These are phyloP conservation scores for Trametes polyzona DNA, from an alignment of 1,284 basidiomycete genomes.

Conservation along the genomic window DNA sequence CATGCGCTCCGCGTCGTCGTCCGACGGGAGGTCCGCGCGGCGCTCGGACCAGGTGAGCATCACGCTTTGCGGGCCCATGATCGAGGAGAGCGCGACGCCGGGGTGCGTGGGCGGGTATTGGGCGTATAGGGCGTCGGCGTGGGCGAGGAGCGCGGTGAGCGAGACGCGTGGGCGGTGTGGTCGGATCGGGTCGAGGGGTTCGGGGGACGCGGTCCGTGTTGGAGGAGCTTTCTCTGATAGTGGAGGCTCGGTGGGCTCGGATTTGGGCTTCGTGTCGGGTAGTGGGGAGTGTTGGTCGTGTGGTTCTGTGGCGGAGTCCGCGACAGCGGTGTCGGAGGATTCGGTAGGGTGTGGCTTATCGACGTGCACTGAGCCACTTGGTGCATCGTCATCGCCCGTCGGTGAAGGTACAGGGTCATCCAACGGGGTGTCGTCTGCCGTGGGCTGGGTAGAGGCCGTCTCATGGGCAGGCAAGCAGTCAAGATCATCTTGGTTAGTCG, in stretches of 20 bases:
- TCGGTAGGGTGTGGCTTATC: too few species aligned
- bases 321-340: neutral
- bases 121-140: conserved; percentile 47
- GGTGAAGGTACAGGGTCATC: too few species aligned
- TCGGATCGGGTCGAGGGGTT: conserved; percentile 9
- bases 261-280: neutral
- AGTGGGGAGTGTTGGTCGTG: neutral
- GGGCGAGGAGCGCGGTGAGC: conserved; percentile 45
- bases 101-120: conserved; percentile 51
- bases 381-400: too few species aligned
- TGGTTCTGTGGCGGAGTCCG: neutral
- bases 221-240: conserved; percentile 16
- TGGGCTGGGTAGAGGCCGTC: too few species aligned
- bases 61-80: conserved; percentile 72
- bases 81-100: conserved; percentile 52
- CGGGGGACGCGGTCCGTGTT: conserved; percentile 20
- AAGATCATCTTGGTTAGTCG: too few species aligned
- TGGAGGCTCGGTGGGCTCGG: conserved; percentile 3
- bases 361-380: too few species aligned
- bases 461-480: too few species aligned
- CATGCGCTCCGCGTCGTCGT: conserved; percentile 66
- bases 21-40: conserved; percentile 44
- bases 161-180: conserved; percentile 38
- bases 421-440: too few species aligned
- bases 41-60: conserved; percentile 63